Conservation (phyloP, 495 filamentous ascomycete genomes). For the Penicillium egyptiacum region DNA sequence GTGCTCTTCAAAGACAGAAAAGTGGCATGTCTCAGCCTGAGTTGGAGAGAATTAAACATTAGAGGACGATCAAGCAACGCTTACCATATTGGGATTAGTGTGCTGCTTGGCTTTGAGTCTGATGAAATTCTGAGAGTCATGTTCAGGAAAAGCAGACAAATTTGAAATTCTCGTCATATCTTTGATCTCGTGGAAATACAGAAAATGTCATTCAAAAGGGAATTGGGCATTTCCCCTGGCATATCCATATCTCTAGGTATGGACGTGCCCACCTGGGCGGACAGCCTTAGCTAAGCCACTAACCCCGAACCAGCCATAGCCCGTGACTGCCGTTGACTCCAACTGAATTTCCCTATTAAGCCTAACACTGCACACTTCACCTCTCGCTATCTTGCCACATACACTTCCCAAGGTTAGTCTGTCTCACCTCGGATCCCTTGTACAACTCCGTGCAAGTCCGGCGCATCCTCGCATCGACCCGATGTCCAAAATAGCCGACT, state of each 20-base stretch:
- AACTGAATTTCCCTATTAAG: neutral
- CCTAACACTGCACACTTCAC: no score
- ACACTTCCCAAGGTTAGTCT: neutral
- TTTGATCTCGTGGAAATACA: neutral
- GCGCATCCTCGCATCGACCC: neutral
- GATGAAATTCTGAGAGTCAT: neutral
- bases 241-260: no score
- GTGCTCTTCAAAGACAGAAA: neutral
- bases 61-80: slow-evolving; percentile 17
- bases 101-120: slow-evolving; percentile 4
- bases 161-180: neutral
- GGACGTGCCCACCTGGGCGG: no score
- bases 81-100: slow-evolving; percentile 17
- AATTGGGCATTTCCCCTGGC: neutral
- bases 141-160: neutral
- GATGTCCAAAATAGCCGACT: slow-evolving; percentile 1
- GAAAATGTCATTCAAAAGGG: neutral
- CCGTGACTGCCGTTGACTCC: neutral
- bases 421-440: slow-evolving; percentile 2
- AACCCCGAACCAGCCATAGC: neutral
- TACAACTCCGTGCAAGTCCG: neutral
- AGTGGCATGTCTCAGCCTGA: slow-evolving; percentile 16
- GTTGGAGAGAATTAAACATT: neutral
- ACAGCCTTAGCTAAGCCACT: neutral
- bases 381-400: neutral